Evolutionary conservation across 1,284 basidiomycete genomes (phyloP).

Genomic region (Vanrija pseudolonga): DNA sequence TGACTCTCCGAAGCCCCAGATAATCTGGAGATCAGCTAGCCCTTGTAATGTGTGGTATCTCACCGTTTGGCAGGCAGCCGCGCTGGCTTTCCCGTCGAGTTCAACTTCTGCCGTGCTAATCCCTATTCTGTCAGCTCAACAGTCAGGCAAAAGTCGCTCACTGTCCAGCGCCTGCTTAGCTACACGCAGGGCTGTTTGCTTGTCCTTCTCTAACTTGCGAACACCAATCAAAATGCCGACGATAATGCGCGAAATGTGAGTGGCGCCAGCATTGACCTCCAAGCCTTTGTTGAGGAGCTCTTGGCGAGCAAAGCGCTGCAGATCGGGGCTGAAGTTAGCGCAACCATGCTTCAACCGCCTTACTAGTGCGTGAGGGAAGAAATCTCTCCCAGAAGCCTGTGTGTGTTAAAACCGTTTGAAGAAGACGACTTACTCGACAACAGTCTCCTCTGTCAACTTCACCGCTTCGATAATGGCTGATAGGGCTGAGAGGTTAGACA

Average conservation of each 20-base stretch:
- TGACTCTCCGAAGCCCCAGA: conserved; percentile 9
- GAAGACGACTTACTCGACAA: conserved; percentile 6
- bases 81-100: not conserved
- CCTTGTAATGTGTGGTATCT: not conserved
- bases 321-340: conserved; percentile 5
- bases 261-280: not conserved
- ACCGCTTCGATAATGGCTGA: not conserved
- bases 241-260: not conserved
- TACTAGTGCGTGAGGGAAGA: not conserved
- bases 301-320: conserved; percentile 1
- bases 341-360: not conserved
- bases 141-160: not conserved
- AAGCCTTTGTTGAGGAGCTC: not conserved
- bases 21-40: not conserved
- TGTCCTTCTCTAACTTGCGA: conserved; percentile 1
- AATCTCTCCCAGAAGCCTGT: conserved; percentile 7
- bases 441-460: not conserved
- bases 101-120: not conserved
- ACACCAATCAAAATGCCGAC: conserved; percentile 1
- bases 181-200: not conserved
- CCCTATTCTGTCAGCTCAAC: not conserved
- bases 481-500: not conserved
- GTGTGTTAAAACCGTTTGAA: not conserved
- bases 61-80: conserved; percentile 9
- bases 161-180: conserved; percentile 1